A percentile compares a stretch with the other conserved stretches of the same genome.
Conservation (phyloP, 352 stramenopile species). For the Phytophthora rubi region DNA sequence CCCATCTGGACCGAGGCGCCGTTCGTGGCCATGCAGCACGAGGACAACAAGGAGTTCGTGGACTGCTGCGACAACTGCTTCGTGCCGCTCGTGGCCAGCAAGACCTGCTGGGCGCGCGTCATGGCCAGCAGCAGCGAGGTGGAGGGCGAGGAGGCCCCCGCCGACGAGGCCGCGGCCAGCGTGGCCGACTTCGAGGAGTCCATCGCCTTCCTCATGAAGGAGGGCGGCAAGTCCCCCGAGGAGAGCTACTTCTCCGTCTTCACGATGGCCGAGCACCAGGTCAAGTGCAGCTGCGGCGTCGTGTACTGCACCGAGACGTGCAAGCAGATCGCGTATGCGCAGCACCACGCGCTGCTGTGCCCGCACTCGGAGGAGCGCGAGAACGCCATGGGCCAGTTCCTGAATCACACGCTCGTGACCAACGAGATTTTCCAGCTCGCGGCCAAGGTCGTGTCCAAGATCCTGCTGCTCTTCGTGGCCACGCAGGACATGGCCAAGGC, state of each 20-base stretch:
- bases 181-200: constrained; percentile 61
- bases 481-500: constrained; percentile 62
- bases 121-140: constrained; percentile 40
- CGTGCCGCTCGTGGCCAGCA: constrained; percentile 72
- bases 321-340: constrained; percentile 62
- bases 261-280: constrained; percentile 55
- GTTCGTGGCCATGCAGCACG: constrained; percentile 81
- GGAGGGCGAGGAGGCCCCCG: constrained; percentile 48
- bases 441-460: constrained; percentile 83
- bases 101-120: constrained; percentile 63
- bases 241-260: constrained; percentile 83
- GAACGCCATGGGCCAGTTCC: constrained; percentile 79
- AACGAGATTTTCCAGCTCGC: constrained; percentile 96
- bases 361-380: constrained; percentile 38
- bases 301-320: constrained; percentile 90
- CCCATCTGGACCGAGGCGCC: constrained; percentile 76
- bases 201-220: constrained; percentile 68
- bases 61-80: constrained; percentile 86
- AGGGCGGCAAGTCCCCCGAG: constrained; percentile 65
- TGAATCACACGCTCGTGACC: constrained; percentile 83
- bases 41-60: constrained; percentile 84
- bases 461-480: constrained; percentile 66
- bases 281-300: constrained; percentile 72
- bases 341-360: constrained; percentile 88
- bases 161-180: constrained; percentile 51